Evolutionary conservation across 73 alveolate genomes (phyloP), one percentile per base, ranked within the genome.

Genomic region (Durusdinium trenchii): DNA sequence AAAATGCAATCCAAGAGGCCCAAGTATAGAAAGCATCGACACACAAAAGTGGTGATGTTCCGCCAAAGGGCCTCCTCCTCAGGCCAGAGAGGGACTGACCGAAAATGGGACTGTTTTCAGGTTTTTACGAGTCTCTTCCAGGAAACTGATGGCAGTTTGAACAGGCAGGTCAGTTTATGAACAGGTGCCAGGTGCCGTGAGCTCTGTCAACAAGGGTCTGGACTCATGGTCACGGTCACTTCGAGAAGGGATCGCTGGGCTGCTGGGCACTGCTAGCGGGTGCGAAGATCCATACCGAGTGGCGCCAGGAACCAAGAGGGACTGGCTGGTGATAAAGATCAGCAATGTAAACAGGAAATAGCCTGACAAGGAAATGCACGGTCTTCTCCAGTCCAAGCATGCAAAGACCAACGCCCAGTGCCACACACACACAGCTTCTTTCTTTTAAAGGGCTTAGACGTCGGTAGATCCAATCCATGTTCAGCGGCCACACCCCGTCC

Each of bases 301-400:
- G 61, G 60, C 98, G n/a, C 98, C 98, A 3, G 98, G 98, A 0
- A 91, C 85, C 89, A 91, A 57, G 50, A 91, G 60, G 89, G 98
- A 91, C 98, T 91, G 98, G 98, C 89, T 69, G 40, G 98, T 91
- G 64, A 91, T 91, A 89, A 91, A 91, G 89, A 91, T 78, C 76
- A 91, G 23, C 47, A 91, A 57, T 6, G 98, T 91, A 76, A 91
- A 91, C 9, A 91, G 89, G 89, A 91, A 91, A 35, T 91, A 91
- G 98, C 98, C 98, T 91, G 87, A n/a, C 94, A 16, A 83, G 10
- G 20, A n/a, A n/a, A n/a, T n/a, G n/a, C n/a, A n/a, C n/a, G n/a
- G n/a, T n/a, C n/a, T n/a, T n/a, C n/a, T n/a, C n/a, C n/a, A n/a
- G n/a, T n/a, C n/a, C n/a, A n/a, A n/a, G n/a, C n/a, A n/a, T n/a